Evolutionary conservation across 768 basidiomycete species (phyloP).

Genomic region (Exidia glandulosa): DNA sequence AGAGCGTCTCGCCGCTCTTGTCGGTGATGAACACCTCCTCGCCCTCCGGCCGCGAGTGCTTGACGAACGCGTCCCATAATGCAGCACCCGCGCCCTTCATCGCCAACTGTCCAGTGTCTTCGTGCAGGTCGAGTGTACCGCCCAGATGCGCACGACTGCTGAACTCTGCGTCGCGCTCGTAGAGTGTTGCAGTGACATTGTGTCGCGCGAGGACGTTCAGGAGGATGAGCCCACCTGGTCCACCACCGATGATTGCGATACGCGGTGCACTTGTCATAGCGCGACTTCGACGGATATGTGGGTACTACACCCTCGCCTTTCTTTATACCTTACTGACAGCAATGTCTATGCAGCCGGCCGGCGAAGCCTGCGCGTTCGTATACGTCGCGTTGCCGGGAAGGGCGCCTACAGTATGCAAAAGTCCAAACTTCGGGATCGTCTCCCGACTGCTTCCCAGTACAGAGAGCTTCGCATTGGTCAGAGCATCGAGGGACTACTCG

Average conservation of each 20-base stretch:
- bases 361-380: no score
- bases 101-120: slow-evolving; percentile 14
- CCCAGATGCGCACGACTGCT: slow-evolving; percentile 10
- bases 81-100: slow-evolving; percentile 7
- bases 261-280: no score
- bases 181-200: slow-evolving; percentile 10
- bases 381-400: no score
- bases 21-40: slow-evolving; percentile 14
- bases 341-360: no score
- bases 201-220: slow-evolving; percentile 17
- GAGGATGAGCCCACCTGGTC: slow-evolving; percentile 17
- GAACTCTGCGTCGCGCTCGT: slow-evolving; percentile 12
- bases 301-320: no score
- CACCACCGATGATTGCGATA: slow-evolving; percentile 15
- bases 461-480: no score
- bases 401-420: no score
- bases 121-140: slow-evolving; percentile 21
- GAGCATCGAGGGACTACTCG: no score
- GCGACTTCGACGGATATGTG: no score
- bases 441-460: no score
- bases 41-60: slow-evolving; percentile 10
- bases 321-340: no score
- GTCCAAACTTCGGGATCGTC: no score
- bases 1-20: not conserved
- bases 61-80: slow-evolving; percentile 13